Conservation (phyloP, 1,284 basidiomycete genomes). For the Mycena citricolor region DNA sequence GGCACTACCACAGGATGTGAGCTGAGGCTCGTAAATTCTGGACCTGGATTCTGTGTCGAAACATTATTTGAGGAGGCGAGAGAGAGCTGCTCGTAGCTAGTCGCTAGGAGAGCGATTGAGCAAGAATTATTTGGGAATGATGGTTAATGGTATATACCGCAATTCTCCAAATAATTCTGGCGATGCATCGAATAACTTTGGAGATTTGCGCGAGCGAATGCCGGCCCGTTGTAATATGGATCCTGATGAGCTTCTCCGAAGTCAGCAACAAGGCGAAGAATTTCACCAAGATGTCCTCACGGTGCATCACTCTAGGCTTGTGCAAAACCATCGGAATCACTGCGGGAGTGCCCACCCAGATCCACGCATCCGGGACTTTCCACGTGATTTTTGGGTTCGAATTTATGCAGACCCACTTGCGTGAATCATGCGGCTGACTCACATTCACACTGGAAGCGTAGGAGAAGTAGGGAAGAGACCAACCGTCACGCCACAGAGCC, state of each 20-base stretch:
- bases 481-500: conserved; percentile 12
- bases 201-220: not conserved
- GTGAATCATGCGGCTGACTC: not conserved
- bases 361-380: conserved; percentile 1
- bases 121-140: not conserved
- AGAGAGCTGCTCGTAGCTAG: conserved; percentile 6
- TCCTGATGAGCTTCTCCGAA: not conserved
- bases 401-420: not conserved
- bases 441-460: too few species aligned
- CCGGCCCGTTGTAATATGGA: not conserved
- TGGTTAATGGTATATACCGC: not conserved
- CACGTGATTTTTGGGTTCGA: not conserved
- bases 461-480: not conserved
- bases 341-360: conserved; percentile 2
- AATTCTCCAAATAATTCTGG: not conserved
- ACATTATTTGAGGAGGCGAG: not conserved
- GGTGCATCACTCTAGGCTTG: not conserved
- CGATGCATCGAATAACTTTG: not conserved
- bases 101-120: not conserved
- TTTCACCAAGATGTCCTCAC: not conserved
- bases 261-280: not conserved
- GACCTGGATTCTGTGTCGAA: not conserved
- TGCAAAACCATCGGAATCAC: not conserved
- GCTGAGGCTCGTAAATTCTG: conserved; percentile 2
- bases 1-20: conserved; percentile 13